Evolutionary conservation across 208 protist species (phyloP).

Genomic region (Naegleria lovaniensis): DNA sequence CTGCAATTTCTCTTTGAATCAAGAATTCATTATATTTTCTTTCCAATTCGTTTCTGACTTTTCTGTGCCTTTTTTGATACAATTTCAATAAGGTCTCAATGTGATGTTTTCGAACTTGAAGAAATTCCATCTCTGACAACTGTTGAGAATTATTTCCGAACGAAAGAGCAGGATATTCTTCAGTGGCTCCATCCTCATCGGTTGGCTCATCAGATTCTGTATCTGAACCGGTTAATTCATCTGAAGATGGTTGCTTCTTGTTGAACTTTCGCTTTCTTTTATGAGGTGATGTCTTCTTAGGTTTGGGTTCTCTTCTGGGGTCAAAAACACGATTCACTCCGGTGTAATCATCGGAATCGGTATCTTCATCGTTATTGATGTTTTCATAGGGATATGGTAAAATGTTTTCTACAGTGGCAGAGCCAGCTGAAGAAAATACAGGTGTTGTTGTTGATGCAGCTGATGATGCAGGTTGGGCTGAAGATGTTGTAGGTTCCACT

Average conservation of each 20-base stretch:
- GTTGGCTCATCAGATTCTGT: constrained; percentile 12
- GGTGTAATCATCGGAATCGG: not conserved
- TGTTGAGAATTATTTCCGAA: not conserved
- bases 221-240: not conserved
- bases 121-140: constrained; percentile 1
- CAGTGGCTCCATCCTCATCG: not conserved
- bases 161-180: not conserved
- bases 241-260: not conserved
- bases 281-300: not conserved
- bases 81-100: not conserved
- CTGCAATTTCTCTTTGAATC: not conserved
- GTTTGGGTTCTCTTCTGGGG: not conserved
- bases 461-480: not conserved
- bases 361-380: not conserved
- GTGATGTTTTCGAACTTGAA: not conserved
- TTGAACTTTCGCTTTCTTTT: not conserved
- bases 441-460: not conserved
- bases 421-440: not conserved
- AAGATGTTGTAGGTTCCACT: not conserved
- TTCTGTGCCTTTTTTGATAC: not conserved
- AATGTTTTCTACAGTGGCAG: not conserved
- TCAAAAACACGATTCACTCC: not conserved
- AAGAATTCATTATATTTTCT: not conserved
- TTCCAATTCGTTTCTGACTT: not conserved
- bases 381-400: not conserved